These are phyloP conservation scores for Cryphonectria japonica DNA, from an alignment of 2,329 filamentous ascomycete species.

Conservation along the genomic window DNA sequence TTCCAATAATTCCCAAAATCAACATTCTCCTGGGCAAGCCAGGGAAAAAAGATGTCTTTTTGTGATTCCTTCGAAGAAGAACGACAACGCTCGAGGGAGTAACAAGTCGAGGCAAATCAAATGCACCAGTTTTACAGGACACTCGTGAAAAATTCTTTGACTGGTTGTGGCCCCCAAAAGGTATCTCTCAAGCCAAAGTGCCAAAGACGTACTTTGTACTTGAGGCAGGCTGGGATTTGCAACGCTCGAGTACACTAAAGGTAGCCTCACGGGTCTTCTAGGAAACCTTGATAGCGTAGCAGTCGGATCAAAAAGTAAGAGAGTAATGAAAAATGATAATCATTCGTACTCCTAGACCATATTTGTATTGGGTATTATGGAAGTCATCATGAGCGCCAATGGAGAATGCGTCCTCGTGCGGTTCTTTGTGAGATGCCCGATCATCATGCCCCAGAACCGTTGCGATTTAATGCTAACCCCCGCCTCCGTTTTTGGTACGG, in stretches of 20 bases:
- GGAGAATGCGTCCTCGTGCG: constrained; percentile 18
- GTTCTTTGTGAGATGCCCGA: constrained; percentile 24
- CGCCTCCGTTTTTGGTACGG: not conserved
- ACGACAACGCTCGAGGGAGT: not conserved
- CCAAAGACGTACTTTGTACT: too few relatives aligned
- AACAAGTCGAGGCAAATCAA: too few relatives aligned
- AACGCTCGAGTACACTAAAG: too few relatives aligned
- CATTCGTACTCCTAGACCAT: constrained; percentile 22
- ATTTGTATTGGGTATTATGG: constrained; percentile 27
- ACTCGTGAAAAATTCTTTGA: too few relatives aligned
- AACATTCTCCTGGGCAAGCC: not conserved
- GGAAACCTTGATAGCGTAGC: not conserved
- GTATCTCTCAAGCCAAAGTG: too few relatives aligned
- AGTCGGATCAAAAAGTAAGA: not conserved
- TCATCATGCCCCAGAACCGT: constrained; percentile 27
- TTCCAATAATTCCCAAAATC: too few relatives aligned
- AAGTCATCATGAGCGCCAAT: constrained; percentile 24
- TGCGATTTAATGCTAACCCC: constrained; percentile 3
- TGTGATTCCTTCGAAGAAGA: not conserved
- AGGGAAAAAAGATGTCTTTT: not conserved
- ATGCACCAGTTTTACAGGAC: too few relatives aligned
- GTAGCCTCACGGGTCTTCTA: not conserved
- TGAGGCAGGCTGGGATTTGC: too few relatives aligned
- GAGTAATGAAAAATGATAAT: not conserved
- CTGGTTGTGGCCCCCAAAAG: too few relatives aligned